Conservation (phyloP, 1,139 yeast genomes). For the Blastobotrys arbuscula region DNA sequence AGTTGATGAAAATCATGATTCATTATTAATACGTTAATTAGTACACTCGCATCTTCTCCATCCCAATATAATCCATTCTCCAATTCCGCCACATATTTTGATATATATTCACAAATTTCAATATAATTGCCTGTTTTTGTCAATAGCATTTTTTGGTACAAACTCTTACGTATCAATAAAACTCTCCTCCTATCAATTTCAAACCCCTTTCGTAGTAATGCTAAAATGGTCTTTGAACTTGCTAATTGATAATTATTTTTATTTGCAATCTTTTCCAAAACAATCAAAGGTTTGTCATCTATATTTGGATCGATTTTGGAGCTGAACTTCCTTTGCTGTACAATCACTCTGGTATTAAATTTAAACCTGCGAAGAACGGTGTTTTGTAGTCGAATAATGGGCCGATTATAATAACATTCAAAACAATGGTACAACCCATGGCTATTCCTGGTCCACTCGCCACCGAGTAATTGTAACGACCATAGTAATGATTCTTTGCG, state of each 20-base stretch:
- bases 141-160: not conserved
- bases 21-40: not conserved
- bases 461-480: slow-evolving; percentile 12
- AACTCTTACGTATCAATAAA: not conserved
- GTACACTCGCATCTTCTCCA: not conserved
- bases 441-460: not conserved
- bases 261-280: too few relatives aligned
- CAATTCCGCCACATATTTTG: not conserved
- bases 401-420: not conserved
- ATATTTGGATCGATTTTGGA: too few relatives aligned
- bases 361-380: not conserved
- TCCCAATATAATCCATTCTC: not conserved
- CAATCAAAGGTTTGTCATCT: too few relatives aligned
- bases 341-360: too few relatives aligned
- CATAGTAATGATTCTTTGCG: slow-evolving; percentile 15
- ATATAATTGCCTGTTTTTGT: not conserved
- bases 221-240: not conserved
- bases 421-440: not conserved
- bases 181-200: not conserved
- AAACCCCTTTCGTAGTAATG: not conserved
- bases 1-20: not conserved
- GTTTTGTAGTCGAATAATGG: not conserved
- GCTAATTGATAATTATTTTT: too few relatives aligned
- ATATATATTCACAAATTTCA: not conserved
- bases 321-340: too few relatives aligned